phyloP scores from a whole-genome alignment of 164 flowering plant genomes.

The Nymphaea colorata region DNA sequence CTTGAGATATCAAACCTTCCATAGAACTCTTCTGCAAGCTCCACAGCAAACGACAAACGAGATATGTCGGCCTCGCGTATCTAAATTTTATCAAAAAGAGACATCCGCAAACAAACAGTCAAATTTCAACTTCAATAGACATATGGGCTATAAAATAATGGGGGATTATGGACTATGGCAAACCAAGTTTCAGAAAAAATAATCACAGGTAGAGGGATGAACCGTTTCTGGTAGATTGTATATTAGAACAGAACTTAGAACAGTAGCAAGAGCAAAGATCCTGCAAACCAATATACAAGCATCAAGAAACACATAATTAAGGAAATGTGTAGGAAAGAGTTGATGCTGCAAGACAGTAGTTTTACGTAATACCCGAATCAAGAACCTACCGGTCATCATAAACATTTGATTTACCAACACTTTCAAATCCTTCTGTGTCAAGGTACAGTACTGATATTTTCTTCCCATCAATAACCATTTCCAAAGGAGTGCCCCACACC shows the following conservation, averaged over 20 bases:
- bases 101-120: slow-evolving; percentile 3
- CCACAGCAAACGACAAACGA: slow-evolving; percentile 95
- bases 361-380: neutral
- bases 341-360: neutral
- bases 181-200: neutral
- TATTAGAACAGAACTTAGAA: slow-evolving; percentile 93
- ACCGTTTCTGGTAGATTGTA: slow-evolving; percentile 98
- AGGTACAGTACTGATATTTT: slow-evolving; percentile 87
- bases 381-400: slow-evolving; percentile 81
- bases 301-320: neutral
- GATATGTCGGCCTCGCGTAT: slow-evolving; percentile 99
- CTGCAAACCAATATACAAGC: slow-evolving; percentile 23
- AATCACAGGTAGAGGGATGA: slow-evolving; percentile 10
- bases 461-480: slow-evolving; percentile 62
- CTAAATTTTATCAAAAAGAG: slow-evolving; percentile 21
- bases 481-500: slow-evolving; percentile 93
- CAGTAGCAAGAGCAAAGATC: slow-evolving; percentile 93
- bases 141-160: too few relatives aligned
- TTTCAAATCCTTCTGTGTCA: slow-evolving; percentile 99
- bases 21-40: slow-evolving; percentile 99
- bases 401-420: slow-evolving; percentile 97
- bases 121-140: neutral
- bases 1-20: slow-evolving; percentile 54
- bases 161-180: neutral
- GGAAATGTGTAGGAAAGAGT: neutral